These are phyloP conservation scores for Clarireedia paspali DNA, from an alignment of 2,329 filamentous ascomycete species.

Conservation along the genomic window DNA sequence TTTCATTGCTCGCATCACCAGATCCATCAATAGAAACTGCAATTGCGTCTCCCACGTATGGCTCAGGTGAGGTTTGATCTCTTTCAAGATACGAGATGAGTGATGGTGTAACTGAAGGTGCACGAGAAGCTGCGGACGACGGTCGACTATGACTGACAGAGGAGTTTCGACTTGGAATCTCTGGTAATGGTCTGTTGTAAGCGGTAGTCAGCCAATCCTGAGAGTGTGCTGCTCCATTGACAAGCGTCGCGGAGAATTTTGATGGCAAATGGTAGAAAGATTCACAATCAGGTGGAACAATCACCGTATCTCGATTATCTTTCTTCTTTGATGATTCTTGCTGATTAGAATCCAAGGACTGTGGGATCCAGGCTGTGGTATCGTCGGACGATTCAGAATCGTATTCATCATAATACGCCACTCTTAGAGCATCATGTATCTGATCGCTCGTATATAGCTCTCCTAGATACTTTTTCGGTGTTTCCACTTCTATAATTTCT, in stretches of 20 bases:
- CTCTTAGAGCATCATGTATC: conserved; percentile 2
- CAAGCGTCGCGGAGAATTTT: not conserved
- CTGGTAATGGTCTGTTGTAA: conserved; percentile 6
- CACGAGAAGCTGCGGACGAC: conserved; percentile 8
- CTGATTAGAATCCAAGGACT: not conserved
- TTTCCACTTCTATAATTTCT: not conserved
- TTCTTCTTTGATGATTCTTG: not conserved
- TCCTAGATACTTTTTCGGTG: conserved; percentile 5
- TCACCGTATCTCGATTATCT: conserved; percentile 3
- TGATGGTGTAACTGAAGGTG: conserved; percentile 16
- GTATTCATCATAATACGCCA: not conserved
- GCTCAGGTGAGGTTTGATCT: conserved; percentile 15
- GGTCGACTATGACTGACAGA: not conserved
- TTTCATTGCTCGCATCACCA: not conserved
- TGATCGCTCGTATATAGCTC: conserved; percentile 9
- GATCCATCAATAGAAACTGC: conserved; percentile 7
- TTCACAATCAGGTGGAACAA: not conserved
- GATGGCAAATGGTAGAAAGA: not conserved
- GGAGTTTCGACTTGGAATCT: conserved; percentile 1
- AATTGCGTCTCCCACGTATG: conserved; percentile 12
- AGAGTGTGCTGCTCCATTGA: not conserved
- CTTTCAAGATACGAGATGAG: conserved; percentile 13
- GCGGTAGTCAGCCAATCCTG: not conserved
- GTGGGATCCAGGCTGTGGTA: not conserved
- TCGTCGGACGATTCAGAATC: not conserved